These are phyloP conservation scores for Actinomortierella wolfii DNA, from an alignment of 371 early-diverging fungal genomes.

Conservation along the genomic window DNA sequence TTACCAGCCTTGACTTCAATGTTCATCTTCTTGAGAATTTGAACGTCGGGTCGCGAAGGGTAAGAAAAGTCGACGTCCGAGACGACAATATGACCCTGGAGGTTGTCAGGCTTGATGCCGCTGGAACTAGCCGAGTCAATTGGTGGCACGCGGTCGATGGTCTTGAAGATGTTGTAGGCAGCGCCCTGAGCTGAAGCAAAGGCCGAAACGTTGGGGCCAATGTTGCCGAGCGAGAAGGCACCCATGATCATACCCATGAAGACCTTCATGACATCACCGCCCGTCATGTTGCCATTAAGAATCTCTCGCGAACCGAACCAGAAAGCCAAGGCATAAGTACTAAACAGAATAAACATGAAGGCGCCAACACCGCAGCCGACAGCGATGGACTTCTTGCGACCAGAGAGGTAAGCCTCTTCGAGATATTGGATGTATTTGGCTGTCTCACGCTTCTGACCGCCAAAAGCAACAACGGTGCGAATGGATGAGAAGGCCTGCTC, in stretches of 20 bases:
- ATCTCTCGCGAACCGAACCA: constrained; percentile 77
- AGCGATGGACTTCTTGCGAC: constrained; percentile 51
- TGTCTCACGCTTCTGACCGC: constrained; percentile 71
- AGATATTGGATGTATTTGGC: constrained; percentile 61
- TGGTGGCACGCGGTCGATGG: constrained; percentile 75
- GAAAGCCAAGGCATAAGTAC: constrained; percentile 77
- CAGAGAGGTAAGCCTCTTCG: constrained; percentile 53
- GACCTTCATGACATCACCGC: constrained; percentile 63
- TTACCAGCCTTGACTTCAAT: constrained; percentile 70
- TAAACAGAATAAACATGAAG: constrained; percentile 71
- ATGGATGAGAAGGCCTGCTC: constrained; percentile 86
- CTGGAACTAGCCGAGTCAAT: constrained; percentile 62
- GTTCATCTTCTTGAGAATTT: constrained; percentile 60
- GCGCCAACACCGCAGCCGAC: constrained; percentile 62
- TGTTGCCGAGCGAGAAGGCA: constrained; percentile 50
- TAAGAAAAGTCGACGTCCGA: constrained; percentile 69
- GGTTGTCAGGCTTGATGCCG: constrained; percentile 55
- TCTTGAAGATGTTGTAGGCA: constrained; percentile 70
- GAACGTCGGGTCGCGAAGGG: constrained; percentile 73
- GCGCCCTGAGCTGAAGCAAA: constrained; percentile 71
- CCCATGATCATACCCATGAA: constrained; percentile 65
- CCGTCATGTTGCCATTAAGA: constrained; percentile 49
- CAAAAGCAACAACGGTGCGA: constrained; percentile 87
- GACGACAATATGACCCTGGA: constrained; percentile 72
- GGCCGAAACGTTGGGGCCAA: constrained; percentile 64